Base-by-base conservation (phyloP, 2,329 filamentous ascomycete genomes). In the Aspergillus sp. region DNA sequence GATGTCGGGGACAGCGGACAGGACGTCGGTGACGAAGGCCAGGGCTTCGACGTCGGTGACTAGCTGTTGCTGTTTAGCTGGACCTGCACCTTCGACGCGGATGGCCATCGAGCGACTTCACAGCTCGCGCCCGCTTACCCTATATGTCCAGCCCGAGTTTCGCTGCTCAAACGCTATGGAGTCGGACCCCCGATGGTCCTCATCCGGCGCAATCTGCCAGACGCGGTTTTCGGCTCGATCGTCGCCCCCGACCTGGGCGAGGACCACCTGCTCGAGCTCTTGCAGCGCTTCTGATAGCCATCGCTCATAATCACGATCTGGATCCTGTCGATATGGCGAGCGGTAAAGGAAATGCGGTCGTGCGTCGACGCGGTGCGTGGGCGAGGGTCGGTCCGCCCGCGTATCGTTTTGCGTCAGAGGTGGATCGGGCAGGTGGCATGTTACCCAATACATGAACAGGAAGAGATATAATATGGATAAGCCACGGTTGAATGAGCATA, bases 141-240 rank as follows among this genome's bases (percentile, higher is more conserved):
- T 53, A 23, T 70, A 68, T 4, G 54, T 49, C 68, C 68, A 70
- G 5, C 61, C 64, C 0, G 47, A 19, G 20, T 71, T 71, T 16
- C 47, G 48, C 11, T 62, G 38, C 46, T 68, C 58, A 16, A 71
- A 63, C 3, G 46, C 31, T 2, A 62, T 44, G 3, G 68, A 70
- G 42, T 69, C 66, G 0, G 57, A 44, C 1, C 61, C 59, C 40
- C 66, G 56, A 3, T 58, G 46, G 34, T 52, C 55, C 45, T 50
- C 53, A n/a, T 52, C 58, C n/a, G 63, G 50, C 32, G 64, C 59
- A 19, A 71, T 67, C 55, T 71, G 68, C 68, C 68, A 71, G 36
- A 71, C 52, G 3, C 55, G 62, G 6, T 66, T 53, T 5, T 56
- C 46, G 3, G 57, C 52, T 2, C 49, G 38, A 16, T 48, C 48